Evolutionary conservation across 2,329 filamentous ascomycete genomes (phyloP).

Genomic region (Sporothrix mexicana): DNA sequence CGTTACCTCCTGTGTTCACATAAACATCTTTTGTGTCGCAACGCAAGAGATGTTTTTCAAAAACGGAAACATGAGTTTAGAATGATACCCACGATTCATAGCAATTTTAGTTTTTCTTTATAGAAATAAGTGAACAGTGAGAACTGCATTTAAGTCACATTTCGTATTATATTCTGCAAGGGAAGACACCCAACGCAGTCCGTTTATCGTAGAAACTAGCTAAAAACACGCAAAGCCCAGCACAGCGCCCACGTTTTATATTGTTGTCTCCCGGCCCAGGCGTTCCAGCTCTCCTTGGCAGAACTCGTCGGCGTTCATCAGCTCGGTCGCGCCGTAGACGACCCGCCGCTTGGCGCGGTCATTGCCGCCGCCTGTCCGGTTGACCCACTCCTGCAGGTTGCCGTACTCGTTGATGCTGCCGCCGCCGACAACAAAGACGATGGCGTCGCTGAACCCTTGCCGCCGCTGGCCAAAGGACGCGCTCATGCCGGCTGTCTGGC

Average conservation of each 20-base stretch:
- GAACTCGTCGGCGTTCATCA: constrained; percentile 72
- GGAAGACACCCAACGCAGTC: neutral
- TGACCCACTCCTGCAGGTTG: constrained; percentile 95
- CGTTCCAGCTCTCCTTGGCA: constrained; percentile 67
- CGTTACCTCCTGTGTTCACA: too few relatives aligned
- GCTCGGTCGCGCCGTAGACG: constrained; percentile 91
- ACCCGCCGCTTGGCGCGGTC: constrained; percentile 76
- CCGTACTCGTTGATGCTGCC: constrained; percentile 99
- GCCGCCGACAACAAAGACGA: constrained; percentile 94
- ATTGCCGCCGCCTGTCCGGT: constrained; percentile 63
- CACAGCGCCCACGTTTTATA: constrained; percentile 2
- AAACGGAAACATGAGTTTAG: too few relatives aligned
- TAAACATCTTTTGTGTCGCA: too few relatives aligned
- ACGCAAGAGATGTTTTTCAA: too few relatives aligned
- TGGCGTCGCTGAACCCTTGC: constrained; percentile 86
- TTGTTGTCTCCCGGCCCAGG: constrained; percentile 63
- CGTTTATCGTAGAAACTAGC: neutral
- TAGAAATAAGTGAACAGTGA: neutral
- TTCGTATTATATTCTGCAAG: constrained; percentile 17
- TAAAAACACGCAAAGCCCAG: neutral
- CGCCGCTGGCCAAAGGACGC: constrained; percentile 90
- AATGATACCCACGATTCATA: too few relatives aligned
- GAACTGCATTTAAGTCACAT: neutral
- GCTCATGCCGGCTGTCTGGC: constrained; percentile 66
- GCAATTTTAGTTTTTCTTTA: too few relatives aligned